A percentile compares a stretch with the other conserved stretches of the same genome.
Evolutionary conservation across 495 filamentous ascomycete species (phyloP).

Genomic region (Staphylotrichum longicolle): DNA sequence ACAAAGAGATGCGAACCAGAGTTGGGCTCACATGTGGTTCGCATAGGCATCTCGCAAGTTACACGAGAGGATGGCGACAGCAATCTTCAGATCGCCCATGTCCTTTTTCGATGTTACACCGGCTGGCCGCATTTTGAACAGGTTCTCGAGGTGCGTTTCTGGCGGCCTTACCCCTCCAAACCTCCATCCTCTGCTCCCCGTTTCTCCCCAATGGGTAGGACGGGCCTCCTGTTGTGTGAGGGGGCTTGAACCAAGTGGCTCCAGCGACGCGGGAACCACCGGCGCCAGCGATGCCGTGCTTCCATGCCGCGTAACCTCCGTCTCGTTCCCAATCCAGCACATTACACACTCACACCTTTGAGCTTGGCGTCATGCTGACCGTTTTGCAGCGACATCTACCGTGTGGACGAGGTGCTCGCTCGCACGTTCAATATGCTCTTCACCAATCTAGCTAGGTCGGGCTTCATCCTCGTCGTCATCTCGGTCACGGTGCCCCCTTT

Average conservation of each 20-base stretch:
- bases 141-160: slow-evolving; percentile 77
- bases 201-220: slow-evolving; percentile 15
- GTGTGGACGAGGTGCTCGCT: slow-evolving; percentile 91
- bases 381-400: slow-evolving; percentile 79
- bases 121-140: slow-evolving; percentile 92
- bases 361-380: slow-evolving; percentile 32
- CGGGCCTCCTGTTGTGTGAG: slow-evolving; percentile 20
- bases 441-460: slow-evolving; percentile 77
- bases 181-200: slow-evolving; percentile 1
- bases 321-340: slow-evolving; percentile 16
- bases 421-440: slow-evolving; percentile 94
- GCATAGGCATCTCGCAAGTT: slow-evolving; percentile 83
- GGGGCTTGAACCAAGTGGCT: slow-evolving; percentile 26
- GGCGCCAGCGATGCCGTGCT: slow-evolving; percentile 20
- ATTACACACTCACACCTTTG: slow-evolving; percentile 11
- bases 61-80: slow-evolving; percentile 96
- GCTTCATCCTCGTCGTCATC: slow-evolving; percentile 86
- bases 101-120: slow-evolving; percentile 98
- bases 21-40: slow-evolving; percentile 23
- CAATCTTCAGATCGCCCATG: slow-evolving; percentile 98
- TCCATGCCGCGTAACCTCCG: slow-evolving; percentile 19
- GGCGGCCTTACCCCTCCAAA: neutral
- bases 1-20: slow-evolving; percentile 6
- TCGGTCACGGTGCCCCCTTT: slow-evolving; percentile 78
- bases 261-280: slow-evolving; percentile 17